Evolutionary conservation across 177 flowering plant species (phyloP), one percentile per base, ranked within the genome.

Genomic region (Telopea speciosissima): DNA sequence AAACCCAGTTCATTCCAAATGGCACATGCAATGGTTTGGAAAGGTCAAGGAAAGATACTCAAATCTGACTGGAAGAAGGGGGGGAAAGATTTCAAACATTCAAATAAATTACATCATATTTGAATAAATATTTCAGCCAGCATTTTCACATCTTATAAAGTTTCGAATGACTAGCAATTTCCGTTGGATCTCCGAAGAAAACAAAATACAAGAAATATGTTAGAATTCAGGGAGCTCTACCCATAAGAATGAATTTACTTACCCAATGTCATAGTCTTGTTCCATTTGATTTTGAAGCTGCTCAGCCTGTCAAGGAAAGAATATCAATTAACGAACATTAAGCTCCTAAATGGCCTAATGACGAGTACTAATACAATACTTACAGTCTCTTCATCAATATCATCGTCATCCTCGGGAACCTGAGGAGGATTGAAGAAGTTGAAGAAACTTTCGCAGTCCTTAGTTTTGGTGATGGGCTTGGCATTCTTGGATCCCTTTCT

Each of bases 361-460:
- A 10, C 2, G 7, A 3, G 24, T 25, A 70, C 28, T 24, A 24
- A 63, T 3, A 49, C 3, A 25, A 26, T 56, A 73, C 93, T 78
- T 88, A 92, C 97, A 62, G 84, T 75, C 14, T 92, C 97, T 78
- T 92, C 97, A 71, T 89, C 96, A 67, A 92, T 82, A 72, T 87
- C 94, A 33, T 87, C 93, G 12, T 93, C 97, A 63, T 91, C 97
- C 24, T 88, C 94, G 1, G 98, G 98, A 36, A 93, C 92, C 77
- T 89, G 83, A 22, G 98, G 98, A 13, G 98, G 98, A 68, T 64
- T 87, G 58, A 93, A 93, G 81, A 93, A 93, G 75, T 93, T 93
- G 82, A 93, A 93, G 77, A 93, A 93, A 71, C 98, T 93, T 60
- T 90, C 94, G 80, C 97, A 91, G 24, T 75, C 70, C 78, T 91